A percentile compares a stretch with the other conserved stretches of the same genome.
Conservation (phyloP, 768 basidiomycete species). For the Mycena venus region DNA sequence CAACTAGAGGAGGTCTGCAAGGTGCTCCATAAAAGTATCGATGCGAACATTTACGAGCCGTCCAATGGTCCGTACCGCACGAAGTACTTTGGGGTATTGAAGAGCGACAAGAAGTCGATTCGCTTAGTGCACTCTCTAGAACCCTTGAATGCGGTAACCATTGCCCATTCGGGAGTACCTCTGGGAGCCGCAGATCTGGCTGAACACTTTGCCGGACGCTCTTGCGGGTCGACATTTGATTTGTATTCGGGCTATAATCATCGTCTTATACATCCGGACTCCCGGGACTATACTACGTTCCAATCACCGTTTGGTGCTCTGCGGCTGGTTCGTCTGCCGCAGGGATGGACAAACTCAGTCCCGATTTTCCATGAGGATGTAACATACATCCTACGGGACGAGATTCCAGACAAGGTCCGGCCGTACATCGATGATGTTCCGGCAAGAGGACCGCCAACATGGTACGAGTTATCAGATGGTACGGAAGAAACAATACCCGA, state of each 20-base stretch:
- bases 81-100: too few relatives aligned
- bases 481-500: not conserved
- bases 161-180: too few relatives aligned
- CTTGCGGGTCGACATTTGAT: slow-evolving; percentile 38
- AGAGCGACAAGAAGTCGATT: slow-evolving; percentile 8
- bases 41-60: too few relatives aligned
- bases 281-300: slow-evolving; percentile 45
- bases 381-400: not conserved
- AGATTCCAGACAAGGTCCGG: slow-evolving; percentile 5
- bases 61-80: too few relatives aligned
- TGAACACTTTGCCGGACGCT: too few relatives aligned
- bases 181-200: too few relatives aligned
- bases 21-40: too few relatives aligned
- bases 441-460: not conserved
- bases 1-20: too few relatives aligned
- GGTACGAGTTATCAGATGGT: not conserved
- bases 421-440: too few relatives aligned
- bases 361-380: too few relatives aligned
- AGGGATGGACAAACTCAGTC: slow-evolving; percentile 44
- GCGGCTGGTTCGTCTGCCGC: slow-evolving; percentile 38
- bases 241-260: slow-evolving; percentile 45
- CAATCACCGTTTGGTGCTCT: slow-evolving; percentile 36
- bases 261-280: slow-evolving; percentile 36
- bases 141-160: slow-evolving; percentile 43
- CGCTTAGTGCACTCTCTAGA: slow-evolving; percentile 33